Base-by-base conservation (phyloP, 441 rosid species). In the Adansonia grandidieri region DNA sequence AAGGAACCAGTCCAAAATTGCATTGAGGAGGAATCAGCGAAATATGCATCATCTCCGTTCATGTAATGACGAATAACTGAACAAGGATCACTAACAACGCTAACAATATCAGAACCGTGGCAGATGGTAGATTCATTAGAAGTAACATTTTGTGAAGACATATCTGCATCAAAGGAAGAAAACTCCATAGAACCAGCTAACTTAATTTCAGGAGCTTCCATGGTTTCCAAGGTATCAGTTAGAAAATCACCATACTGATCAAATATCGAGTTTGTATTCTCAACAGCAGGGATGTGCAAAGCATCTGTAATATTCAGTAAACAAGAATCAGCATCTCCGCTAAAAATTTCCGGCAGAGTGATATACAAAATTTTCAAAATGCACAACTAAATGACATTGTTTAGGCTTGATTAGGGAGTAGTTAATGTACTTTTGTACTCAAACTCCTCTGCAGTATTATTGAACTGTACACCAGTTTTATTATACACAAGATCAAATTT, bases 251-350 rank as follows among this genome's bases (percentile, higher is more conserved):
- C 80, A 76, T 8, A 9, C 11, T 32, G 73, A 66, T 64, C 84
- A 62, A 40, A 56, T 19, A 65, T 81, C 6, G 63, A 72, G 79
- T 77, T 82, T 37, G 77, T 66, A 73, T 75, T 77, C 73, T 61
- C 86, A 66, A 66, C 72, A 74, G 70, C 68, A 80, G 80, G 77
- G 63, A 77, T 78, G 56, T 15, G 47, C 19, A 76, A 85, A 79
- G 83, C 81, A 78, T 63, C 98, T 90, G 89, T 85, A 83, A 78
- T 14, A 77, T 73, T 69, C 80, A 78, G 28, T 61, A 77, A 80
- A 80, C 47, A 77, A 70, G 67, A 71, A 79, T 84, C 57, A 87
- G 82, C 63, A 72, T 15, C 71, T 62, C 60, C 32, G 44, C 37
- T 13, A 58, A 45, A 77, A 78, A 61, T 44, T 45, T 53, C 17